Base-by-base conservation (phyloP, 257 asterid genomes). In the Nyctanthes arbortristis region DNA sequence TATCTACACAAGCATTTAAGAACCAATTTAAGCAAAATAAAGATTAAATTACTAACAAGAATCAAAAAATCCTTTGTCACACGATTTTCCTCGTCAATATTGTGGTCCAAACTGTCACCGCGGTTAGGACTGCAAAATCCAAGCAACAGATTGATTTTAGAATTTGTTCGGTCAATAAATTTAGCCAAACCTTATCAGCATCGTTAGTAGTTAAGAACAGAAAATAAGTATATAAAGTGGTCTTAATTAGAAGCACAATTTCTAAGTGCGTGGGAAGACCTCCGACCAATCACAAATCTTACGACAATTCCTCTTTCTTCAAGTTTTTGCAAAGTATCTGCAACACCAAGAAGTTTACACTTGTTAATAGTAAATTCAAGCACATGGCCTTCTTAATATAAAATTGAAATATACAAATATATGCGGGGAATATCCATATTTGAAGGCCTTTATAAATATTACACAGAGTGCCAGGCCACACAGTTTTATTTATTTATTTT, bases 61-160 rank as follows among this genome's bases (percentile, higher is more conserved):
- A 92, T 88, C 83, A 90, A 78, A 72, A 92, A 86, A 73, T 92
- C 98, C 67, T 88, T 84, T 32, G 72, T 88, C 47, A 28, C 68
- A 10, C n/a, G 77, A 77, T 82, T 88, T 79, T 92, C 98, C 77
- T 81, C 90, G 61, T 90, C 93, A 75, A 90, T 88, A 73, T 73
- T 78, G 75, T 91, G 96, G 81, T 92, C 98, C 93, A 92, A 85
- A 90, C 89, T 90, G 81, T 92, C 97, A 69, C 98, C 98, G 18
- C 93, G 88, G 47, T 90, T 92, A 75, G 97, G 87, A 77, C 98
- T 90, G 89, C 77, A 84, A 84, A 65, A 66, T 49, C 63, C 49
- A 80, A 80, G 60, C 55, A 60, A 59, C 63, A 14, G 63, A 70
- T 55, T 68, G 39, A 74, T 36, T 71, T 43, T 29, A 27, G 47